Evolutionary conservation across 768 basidiomycete genomes (phyloP), one percentile per base, ranked within the genome.

Genomic region (Strobilomyces dryophilus): DNA sequence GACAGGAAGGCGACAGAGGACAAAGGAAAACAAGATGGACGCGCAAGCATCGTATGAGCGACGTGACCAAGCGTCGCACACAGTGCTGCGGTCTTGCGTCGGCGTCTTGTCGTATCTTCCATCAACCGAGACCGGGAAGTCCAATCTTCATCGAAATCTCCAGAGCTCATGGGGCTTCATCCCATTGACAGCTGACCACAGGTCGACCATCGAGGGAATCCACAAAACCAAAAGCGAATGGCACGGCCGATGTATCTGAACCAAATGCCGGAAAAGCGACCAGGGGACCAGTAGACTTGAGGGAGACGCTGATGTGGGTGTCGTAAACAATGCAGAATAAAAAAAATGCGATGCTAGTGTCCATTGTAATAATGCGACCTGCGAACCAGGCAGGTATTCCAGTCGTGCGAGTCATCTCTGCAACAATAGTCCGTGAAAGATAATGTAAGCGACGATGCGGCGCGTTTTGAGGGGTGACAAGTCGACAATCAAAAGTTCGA

Each of bases 61-160:
- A 69, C 73, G 73, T 69, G 77, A 73, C 76, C 66, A 47, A 70
- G 72, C 75, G 74, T 74, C 79, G 82, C 79, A 71, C 80, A 79
- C 79, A 60, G 67, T 61, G 62, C 73, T 68, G 69, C 71, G 76
- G 84, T 87, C 86, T 84, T 87, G 85, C 74, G 84, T 84, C 76
- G 59, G 72, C 78, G 79, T 82, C 82, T 76, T 78, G 76, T 77
- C 77, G 60, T 57, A 63, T 68, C 70, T 66, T 69, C 62, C 73
- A 72, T 81, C 82, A 64, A 81, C 73, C 81, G 73, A 60, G 63
- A 67, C 77, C 76, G 70, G 66, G 68, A 66, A 62, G 65, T 75
- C 80, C 80, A 74, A 60, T 81, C 73, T 74, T 81, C 79, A 73
- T 73, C 60, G 41, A 74, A 64, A 54, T 49, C 70, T 77, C 70